phyloP scores from a whole-genome alignment of 2,329 filamentous ascomycete genomes.

The Monilinia vaccinii-corymbosi region DNA sequence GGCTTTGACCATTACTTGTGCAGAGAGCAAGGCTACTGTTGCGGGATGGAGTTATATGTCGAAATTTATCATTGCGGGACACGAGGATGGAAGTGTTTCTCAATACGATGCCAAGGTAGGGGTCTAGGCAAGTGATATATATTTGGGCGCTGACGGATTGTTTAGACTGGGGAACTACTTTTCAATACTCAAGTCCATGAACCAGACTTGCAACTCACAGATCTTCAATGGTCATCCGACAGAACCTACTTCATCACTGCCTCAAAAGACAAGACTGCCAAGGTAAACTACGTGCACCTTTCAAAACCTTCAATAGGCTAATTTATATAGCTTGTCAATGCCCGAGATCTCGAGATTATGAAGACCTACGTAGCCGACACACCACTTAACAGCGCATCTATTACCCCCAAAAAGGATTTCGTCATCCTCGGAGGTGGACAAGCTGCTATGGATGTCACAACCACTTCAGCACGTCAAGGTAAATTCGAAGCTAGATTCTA shows the following conservation, averaged over 20 bases:
- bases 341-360: slow-evolving; percentile 78
- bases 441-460: slow-evolving; percentile 97
- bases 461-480: slow-evolving; percentile 79
- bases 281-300: slow-evolving; percentile 42
- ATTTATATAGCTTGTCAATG: slow-evolving; percentile 59
- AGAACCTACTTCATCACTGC: slow-evolving; percentile 97
- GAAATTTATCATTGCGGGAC: slow-evolving; percentile 95
- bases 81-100: slow-evolving; percentile 91
- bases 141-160: slow-evolving; percentile 14
- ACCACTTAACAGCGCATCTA: slow-evolving; percentile 88
- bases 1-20: slow-evolving; percentile 78
- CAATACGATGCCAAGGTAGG: slow-evolving; percentile 82
- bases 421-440: slow-evolving; percentile 97
- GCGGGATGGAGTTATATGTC: slow-evolving; percentile 91
- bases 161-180: slow-evolving; percentile 66
- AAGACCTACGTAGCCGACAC: slow-evolving; percentile 92
- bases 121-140: not conserved
- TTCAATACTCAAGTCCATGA: slow-evolving; percentile 80
- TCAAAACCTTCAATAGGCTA: slow-evolving; percentile 1
- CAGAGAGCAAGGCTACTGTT: slow-evolving; percentile 94
- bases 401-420: slow-evolving; percentile 93
- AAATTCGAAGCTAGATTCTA: slow-evolving; percentile 99
- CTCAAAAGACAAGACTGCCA: slow-evolving; percentile 95
- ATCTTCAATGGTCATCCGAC: slow-evolving; percentile 90
- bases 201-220: slow-evolving; percentile 66